Evolutionary conservation across 1,139 yeast species (phyloP).

Genomic region (Casaregolazyma lundiana): DNA sequence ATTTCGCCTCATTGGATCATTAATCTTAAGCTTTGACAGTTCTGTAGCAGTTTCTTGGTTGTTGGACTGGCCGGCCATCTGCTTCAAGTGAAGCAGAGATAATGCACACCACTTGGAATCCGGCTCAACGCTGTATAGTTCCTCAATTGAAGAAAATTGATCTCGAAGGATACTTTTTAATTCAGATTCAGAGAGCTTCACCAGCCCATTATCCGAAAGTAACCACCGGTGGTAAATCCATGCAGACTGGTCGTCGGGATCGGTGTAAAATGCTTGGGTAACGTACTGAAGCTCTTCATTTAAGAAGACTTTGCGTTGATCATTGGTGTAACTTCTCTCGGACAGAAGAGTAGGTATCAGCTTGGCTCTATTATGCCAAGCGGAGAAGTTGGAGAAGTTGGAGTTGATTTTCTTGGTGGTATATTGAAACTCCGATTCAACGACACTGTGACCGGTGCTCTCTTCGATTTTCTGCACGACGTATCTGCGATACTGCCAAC

Average conservation of each 20-base stretch:
- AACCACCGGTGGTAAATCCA: conserved; percentile 92
- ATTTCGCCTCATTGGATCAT: conserved; percentile 68
- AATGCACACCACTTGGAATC: conserved; percentile 38
- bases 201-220: conserved; percentile 41
- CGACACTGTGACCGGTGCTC: conserved; percentile 20
- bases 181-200: conserved; percentile 23
- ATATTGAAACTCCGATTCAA: conserved; percentile 58
- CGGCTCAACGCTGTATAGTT: conserved; percentile 37
- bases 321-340: conserved; percentile 24
- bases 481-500: conserved; percentile 89
- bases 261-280: conserved; percentile 84
- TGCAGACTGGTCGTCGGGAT: conserved; percentile 88
- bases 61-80: not conserved
- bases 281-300: conserved; percentile 60
- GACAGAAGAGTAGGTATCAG: conserved; percentile 53
- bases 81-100: conserved; percentile 27
- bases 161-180: conserved; percentile 25
- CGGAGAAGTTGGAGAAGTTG: conserved; percentile 88
- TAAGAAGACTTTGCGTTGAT: conserved; percentile 39
- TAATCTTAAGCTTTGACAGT: conserved; percentile 44
- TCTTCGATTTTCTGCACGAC: conserved; percentile 53
- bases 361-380: conserved; percentile 89
- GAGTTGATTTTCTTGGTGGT: conserved; percentile 74
- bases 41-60: conserved; percentile 19
- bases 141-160: conserved; percentile 31